Percentiles rank a stretch among this genome's conserved stretches.
Evolutionary conservation across 2,329 filamentous ascomycete genomes (phyloP).

Genomic region (Ascochyta viciae-villosae): DNA sequence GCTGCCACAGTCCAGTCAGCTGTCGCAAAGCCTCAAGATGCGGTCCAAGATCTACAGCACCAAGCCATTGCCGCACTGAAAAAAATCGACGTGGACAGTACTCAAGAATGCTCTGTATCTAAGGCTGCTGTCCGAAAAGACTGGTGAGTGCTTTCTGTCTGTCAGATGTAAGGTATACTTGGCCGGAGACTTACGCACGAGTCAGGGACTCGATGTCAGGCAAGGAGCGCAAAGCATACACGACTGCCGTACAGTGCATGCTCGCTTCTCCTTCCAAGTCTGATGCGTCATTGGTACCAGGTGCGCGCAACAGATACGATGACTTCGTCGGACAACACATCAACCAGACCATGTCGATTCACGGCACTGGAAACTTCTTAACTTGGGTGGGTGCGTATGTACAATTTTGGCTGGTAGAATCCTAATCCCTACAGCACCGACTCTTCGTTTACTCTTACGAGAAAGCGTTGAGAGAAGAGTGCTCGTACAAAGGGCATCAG

Average conservation of each 20-base stretch:
- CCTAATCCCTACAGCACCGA: conserved; percentile 34
- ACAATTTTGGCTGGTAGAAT: not conserved
- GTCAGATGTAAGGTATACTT: not conserved
- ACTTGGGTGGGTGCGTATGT: conserved; percentile 29
- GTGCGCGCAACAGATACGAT: conserved; percentile 33
- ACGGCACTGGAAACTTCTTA: conserved; percentile 30
- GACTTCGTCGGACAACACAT: conserved; percentile 38
- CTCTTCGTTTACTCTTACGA: conserved; percentile 48
- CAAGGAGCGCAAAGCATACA: conserved; percentile 27
- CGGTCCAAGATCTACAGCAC: conserved; percentile 21
- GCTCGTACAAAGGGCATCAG: conserved; percentile 45
- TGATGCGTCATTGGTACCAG: conserved; percentile 20
- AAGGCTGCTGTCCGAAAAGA: conserved; percentile 21
- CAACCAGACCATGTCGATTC: conserved; percentile 26
- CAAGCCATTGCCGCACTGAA: conserved; percentile 21
- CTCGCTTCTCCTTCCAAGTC: conserved; percentile 21
- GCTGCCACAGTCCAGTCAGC: conserved; percentile 13
- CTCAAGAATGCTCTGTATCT: conserved; percentile 13
- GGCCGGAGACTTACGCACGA: not conserved
- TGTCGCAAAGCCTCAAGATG: conserved; percentile 14
- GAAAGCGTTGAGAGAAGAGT: conserved; percentile 48
- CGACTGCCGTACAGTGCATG: conserved; percentile 29
- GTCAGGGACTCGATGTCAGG: conserved; percentile 7
- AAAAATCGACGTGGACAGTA: conserved; percentile 11
- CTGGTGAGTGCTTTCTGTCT: conserved; percentile 15